Percentiles rank a stretch among this genome's conserved stretches.
phyloP scores from a whole-genome alignment of 768 basidiomycete genomes.

The Suillus subaureus region DNA sequence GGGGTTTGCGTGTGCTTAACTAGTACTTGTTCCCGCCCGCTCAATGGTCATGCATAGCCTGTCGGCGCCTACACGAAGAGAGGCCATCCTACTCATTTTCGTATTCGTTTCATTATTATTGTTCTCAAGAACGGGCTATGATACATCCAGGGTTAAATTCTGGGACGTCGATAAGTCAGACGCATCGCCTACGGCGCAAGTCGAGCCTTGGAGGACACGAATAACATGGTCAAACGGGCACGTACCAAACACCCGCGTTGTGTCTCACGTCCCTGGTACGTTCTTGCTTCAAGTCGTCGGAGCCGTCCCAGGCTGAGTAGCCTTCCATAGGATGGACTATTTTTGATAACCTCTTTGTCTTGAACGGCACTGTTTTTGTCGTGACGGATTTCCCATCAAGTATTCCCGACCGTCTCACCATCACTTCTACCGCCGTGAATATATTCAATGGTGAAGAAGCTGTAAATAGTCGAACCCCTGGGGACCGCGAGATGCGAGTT shows the following conservation, averaged over 20 bases:
- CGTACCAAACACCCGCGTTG: slow-evolving; percentile 63
- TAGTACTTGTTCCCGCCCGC: neutral
- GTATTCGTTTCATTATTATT: slow-evolving; percentile 52
- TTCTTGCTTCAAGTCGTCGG: neutral
- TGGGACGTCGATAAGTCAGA: slow-evolving; percentile 14
- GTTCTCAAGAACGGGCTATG: slow-evolving; percentile 34
- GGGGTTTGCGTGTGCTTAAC: neutral
- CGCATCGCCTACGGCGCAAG: neutral
- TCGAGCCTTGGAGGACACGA: slow-evolving; percentile 33
- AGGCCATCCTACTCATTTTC: slow-evolving; percentile 50
- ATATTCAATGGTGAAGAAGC: slow-evolving; percentile 62
- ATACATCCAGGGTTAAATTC: slow-evolving; percentile 8
- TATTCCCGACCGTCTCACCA: slow-evolving; percentile 65
- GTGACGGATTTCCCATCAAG: slow-evolving; percentile 71
- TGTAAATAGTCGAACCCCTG: slow-evolving; percentile 64
- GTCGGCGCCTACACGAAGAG: slow-evolving; percentile 55
- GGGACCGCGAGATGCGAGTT: slow-evolving; percentile 77
- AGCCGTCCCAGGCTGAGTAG: neutral
- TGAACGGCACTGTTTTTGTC: slow-evolving; percentile 81
- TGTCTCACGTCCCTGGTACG: slow-evolving; percentile 77
- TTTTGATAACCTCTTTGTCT: slow-evolving; percentile 79
- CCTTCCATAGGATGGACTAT: slow-evolving; percentile 79
- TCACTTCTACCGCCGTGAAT: slow-evolving; percentile 68
- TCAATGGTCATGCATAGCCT: slow-evolving; percentile 1
- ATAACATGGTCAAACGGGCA: slow-evolving; percentile 40